Percentiles rank a stretch among this genome's conserved stretches.
Evolutionary conservation across 2,329 filamentous ascomycete species (phyloP).

Genomic region (Talaromyces sp.): DNA sequence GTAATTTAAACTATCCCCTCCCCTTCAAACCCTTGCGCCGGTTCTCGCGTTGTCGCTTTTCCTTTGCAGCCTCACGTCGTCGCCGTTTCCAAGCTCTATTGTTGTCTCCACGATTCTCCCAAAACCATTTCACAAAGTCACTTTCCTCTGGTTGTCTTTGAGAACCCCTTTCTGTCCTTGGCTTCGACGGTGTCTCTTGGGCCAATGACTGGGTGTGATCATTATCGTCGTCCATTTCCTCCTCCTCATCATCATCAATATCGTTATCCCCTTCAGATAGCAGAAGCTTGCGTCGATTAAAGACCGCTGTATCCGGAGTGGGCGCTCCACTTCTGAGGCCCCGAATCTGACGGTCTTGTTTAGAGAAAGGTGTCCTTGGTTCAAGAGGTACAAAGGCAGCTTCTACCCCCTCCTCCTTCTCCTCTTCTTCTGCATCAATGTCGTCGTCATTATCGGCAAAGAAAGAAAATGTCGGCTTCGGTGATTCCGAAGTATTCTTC

Average conservation of each 20-base stretch:
- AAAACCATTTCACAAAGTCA: slow-evolving; percentile 62
- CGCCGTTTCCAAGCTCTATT: slow-evolving; percentile 53
- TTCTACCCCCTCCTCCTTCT: too few species aligned
- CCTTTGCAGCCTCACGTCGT: slow-evolving; percentile 57
- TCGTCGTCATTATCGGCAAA: slow-evolving; percentile 56
- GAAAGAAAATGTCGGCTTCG: slow-evolving; percentile 70
- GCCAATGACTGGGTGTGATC: neutral
- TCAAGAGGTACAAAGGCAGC: slow-evolving; percentile 33
- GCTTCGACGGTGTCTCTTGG: slow-evolving; percentile 20
- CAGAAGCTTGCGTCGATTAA: slow-evolving; percentile 44
- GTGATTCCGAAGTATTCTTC: slow-evolving; percentile 36
- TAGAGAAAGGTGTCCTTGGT: slow-evolving; percentile 80
- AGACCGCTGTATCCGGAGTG: slow-evolving; percentile 86
- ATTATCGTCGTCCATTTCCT: slow-evolving; percentile 12
- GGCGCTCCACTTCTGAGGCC: slow-evolving; percentile 80
- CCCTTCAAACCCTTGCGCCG: slow-evolving; percentile 41
- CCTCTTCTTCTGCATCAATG: slow-evolving; percentile 46
- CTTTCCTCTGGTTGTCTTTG: slow-evolving; percentile 41
- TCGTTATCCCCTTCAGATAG: slow-evolving; percentile 22
- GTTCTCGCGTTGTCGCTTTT: slow-evolving; percentile 58
- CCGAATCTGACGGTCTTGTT: slow-evolving; percentile 67
- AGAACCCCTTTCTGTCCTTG: slow-evolving; percentile 11
- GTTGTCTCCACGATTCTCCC: slow-evolving; percentile 49
- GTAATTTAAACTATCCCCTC: neutral
- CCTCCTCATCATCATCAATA: slow-evolving; percentile 25